phyloP scores from a whole-genome alignment of 495 filamentous ascomycete species.

The Neurospora hispaniola region DNA sequence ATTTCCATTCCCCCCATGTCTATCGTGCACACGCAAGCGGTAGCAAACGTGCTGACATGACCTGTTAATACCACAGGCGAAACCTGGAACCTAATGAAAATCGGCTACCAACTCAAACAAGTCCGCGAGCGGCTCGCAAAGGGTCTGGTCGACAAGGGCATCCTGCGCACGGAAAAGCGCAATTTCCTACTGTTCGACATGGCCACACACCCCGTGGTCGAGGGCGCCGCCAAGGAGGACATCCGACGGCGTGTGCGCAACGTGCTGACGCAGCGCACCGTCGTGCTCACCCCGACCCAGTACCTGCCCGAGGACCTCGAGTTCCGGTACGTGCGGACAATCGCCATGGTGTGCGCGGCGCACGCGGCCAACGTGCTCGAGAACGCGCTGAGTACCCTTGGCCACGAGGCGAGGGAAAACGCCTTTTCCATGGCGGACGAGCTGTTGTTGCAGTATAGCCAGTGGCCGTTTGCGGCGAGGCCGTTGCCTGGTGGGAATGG shows the following conservation, averaged over 20 bases:
- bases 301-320: constrained; percentile 92
- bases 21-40: no score
- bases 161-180: constrained; percentile 94
- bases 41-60: not conserved
- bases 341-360: constrained; percentile 93
- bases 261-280: constrained; percentile 85
- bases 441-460: constrained; percentile 86
- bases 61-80: constrained; percentile 51
- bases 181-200: constrained; percentile 99
- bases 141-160: constrained; percentile 97
- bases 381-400: constrained; percentile 87
- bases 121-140: constrained; percentile 95
- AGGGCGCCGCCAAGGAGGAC: constrained; percentile 95
- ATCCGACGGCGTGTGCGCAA: constrained; percentile 85
- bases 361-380: constrained; percentile 97
- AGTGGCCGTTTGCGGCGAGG: constrained; percentile 87
- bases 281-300: constrained; percentile 69
- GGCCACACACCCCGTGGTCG: constrained; percentile 97
- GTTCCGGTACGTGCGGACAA: constrained; percentile 81
- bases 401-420: constrained; percentile 85
- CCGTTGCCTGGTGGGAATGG: constrained; percentile 51
- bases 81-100: constrained; percentile 99
- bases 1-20: no score
- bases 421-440: constrained; percentile 97
- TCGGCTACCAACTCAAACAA: constrained; percentile 98